Conservation (phyloP, 108 stramenopile species). For the Halocafeteria seosinensis region DNA sequence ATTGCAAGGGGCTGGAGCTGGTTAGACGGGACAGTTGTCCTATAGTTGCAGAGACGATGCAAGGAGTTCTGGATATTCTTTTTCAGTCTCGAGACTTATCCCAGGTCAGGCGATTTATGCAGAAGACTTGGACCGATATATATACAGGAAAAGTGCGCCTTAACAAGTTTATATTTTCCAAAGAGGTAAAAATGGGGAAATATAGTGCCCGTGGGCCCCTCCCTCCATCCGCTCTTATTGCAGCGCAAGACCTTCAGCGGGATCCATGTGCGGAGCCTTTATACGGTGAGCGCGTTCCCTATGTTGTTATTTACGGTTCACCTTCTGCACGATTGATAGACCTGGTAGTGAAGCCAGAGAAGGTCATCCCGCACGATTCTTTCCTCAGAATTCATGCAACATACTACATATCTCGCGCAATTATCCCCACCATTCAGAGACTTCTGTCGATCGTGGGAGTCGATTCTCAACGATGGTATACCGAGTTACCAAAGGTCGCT, state of each 20-base stretch:
- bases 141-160: neutral
- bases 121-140: neutral
- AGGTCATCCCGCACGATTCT: neutral
- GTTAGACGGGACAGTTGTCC: slow-evolving; percentile 11
- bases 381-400: neutral
- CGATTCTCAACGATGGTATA: neutral
- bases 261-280: neutral
- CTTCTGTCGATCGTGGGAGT: neutral
- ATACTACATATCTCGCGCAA: neutral
- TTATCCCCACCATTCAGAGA: neutral
- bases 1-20: slow-evolving; percentile 8
- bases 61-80: neutral
- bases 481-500: neutral
- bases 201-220: neutral
- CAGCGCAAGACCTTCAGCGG: neutral
- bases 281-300: neutral
- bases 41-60: slow-evolving; percentile 1
- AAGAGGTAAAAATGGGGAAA: neutral
- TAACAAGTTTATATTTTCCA: slow-evolving; percentile 2
- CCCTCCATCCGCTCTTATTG: neutral
- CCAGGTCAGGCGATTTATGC: neutral
- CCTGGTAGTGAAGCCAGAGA: neutral
- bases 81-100: neutral
- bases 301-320: neutral
- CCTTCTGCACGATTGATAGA: neutral